Evolutionary conservation across 352 stramenopile species (phyloP).

Genomic region (Aphanomyces invadans): DNA sequence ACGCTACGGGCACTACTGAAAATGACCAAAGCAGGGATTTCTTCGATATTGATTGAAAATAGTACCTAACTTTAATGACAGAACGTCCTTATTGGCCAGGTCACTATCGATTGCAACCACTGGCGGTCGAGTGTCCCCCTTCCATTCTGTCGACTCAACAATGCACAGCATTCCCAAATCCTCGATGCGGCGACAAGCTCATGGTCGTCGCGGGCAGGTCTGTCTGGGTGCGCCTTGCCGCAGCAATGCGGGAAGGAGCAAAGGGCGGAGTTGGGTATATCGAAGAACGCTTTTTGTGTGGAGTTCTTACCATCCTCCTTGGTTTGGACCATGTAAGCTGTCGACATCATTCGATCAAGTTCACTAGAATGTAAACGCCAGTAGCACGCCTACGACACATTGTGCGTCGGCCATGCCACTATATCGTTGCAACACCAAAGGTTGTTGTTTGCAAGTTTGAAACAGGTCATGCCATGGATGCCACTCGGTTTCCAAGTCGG

Average conservation of each 20-base stretch:
- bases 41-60: background rate
- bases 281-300: slow-evolving; percentile 23
- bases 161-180: slow-evolving; percentile 4
- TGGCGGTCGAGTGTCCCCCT: background rate
- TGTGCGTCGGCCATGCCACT: background rate
- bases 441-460: no score
- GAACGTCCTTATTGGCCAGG: background rate
- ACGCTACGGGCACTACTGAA: background rate
- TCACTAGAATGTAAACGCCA: background rate
- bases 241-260: background rate
- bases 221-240: slow-evolving; percentile 1
- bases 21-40: background rate
- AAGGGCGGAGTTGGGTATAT: slow-evolving; percentile 11
- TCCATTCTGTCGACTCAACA: background rate
- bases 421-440: no score
- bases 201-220: background rate
- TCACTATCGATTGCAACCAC: background rate
- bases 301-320: slow-evolving; percentile 12
- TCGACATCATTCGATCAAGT: background rate
- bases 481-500: no score
- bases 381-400: no score
- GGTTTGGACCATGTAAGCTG: slow-evolving; percentile 20
- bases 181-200: background rate
- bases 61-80: background rate
- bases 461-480: no score